Evolutionary conservation across 2,329 filamentous ascomycete species (phyloP).

Genomic region (Didymella exigua): DNA sequence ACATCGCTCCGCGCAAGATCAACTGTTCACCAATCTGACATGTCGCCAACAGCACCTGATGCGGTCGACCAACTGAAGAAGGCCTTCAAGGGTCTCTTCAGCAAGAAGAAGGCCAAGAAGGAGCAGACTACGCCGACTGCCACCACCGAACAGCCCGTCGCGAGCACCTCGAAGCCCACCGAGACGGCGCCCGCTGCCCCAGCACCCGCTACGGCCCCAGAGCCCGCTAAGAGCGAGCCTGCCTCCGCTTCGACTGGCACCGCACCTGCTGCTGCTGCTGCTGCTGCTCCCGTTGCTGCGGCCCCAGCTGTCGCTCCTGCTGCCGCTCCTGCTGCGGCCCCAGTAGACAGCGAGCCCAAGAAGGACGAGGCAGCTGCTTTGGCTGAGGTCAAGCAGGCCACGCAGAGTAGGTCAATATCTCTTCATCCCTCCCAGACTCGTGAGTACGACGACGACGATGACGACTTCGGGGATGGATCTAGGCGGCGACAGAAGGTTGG

Average conservation of each 20-base stretch:
- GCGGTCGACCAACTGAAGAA: slow-evolving; percentile 47
- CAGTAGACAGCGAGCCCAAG: slow-evolving; percentile 28
- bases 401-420: slow-evolving; percentile 41
- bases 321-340: slow-evolving; percentile 2
- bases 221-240: slow-evolving; percentile 19
- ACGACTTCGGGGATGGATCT: slow-evolving; percentile 24
- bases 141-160: slow-evolving; percentile 30
- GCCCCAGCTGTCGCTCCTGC: slow-evolving; percentile 30
- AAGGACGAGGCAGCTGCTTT: slow-evolving; percentile 37
- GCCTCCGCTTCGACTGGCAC: slow-evolving; percentile 9
- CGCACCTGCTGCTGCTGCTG: slow-evolving; percentile 16
- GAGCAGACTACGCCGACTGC: slow-evolving; percentile 35
- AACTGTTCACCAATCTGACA: background rate
- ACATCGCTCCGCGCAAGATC: background rate
- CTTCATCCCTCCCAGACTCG: slow-evolving; percentile 11
- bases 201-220: slow-evolving; percentile 33
- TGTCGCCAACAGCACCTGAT: slow-evolving; percentile 38
- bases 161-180: slow-evolving; percentile 37
- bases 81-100: slow-evolving; percentile 46
- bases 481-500: slow-evolving; percentile 30
- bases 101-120: slow-evolving; percentile 44
- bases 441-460: slow-evolving; percentile 13
- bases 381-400: slow-evolving; percentile 43
- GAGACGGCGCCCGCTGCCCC: slow-evolving; percentile 44
- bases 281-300: slow-evolving; percentile 15